A percentile compares a stretch with the other conserved stretches of the same genome.
Conservation (phyloP, 2,329 filamentous ascomycete species). For the Xylaria sp. region DNA sequence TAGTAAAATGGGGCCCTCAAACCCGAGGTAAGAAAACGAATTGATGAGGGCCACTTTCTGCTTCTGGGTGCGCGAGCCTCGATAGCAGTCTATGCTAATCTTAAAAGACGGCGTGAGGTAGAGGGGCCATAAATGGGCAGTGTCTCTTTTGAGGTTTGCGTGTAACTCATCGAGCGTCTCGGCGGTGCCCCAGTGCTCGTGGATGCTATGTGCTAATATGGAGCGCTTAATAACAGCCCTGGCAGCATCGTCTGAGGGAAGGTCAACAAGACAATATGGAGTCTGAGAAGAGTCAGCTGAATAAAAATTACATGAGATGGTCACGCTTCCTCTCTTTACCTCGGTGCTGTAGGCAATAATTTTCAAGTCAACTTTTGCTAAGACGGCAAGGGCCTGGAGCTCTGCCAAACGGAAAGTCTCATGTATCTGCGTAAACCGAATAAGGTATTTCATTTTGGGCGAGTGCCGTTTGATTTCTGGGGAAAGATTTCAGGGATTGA, state of each 20-base stretch:
- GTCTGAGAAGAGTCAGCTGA: constrained; percentile 59
- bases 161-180: constrained; percentile 72
- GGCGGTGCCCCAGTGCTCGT: constrained; percentile 86
- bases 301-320: constrained; percentile 6
- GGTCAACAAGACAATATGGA: constrained; percentile 79
- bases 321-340: constrained; percentile 56
- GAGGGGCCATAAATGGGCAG: constrained; percentile 67
- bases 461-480: background rate
- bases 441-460: constrained; percentile 72
- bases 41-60: constrained; percentile 80
- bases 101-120: constrained; percentile 76
- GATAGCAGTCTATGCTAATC: constrained; percentile 83
- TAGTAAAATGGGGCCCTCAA: constrained; percentile 80
- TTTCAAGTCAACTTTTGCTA: constrained; percentile 70
- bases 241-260: constrained; percentile 70
- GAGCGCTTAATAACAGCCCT: constrained; percentile 72
- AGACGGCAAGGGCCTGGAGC: constrained; percentile 75
- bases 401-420: constrained; percentile 90
- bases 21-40: constrained; percentile 77
- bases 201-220: constrained; percentile 81
- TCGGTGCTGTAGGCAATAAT: constrained; percentile 76
- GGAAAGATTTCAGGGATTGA: background rate
- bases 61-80: constrained; percentile 67
- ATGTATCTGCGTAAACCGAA: constrained; percentile 88
- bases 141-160: constrained; percentile 62